Evolutionary conservation across 306 rosid genomes (phyloP).

Genomic region (Castanea sativa): DNA sequence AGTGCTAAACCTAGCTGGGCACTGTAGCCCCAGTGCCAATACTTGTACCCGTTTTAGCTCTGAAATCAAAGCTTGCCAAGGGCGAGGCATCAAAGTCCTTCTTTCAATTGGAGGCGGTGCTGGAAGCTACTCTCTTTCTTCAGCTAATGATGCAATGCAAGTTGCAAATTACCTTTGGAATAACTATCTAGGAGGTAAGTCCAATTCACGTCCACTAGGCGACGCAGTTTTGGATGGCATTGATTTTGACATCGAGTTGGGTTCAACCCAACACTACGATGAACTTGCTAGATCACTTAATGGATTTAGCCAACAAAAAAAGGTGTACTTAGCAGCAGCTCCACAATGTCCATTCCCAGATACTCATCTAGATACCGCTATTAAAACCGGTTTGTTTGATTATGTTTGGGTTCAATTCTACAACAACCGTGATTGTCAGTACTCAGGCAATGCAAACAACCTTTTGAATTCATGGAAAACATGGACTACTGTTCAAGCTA

Average conservation of each 20-base stretch:
- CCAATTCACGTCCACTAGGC: conserved; percentile 49
- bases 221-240: conserved; percentile 52
- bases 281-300: conserved; percentile 39
- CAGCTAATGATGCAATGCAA: conserved; percentile 41
- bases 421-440: conserved; percentile 59
- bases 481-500: conserved; percentile 44
- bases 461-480: conserved; percentile 52
- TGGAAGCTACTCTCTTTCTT: conserved; percentile 39
- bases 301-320: conserved; percentile 13
- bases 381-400: conserved; percentile 52
- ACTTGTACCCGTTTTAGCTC: conserved; percentile 29
- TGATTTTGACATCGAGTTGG: conserved; percentile 58
- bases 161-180: conserved; percentile 49
- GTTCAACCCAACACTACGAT: conserved; percentile 27
- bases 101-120: conserved; percentile 61
- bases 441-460: conserved; percentile 27
- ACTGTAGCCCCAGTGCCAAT: conserved; percentile 30
- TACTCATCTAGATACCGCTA: conserved; percentile 32
- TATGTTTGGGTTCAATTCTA: conserved; percentile 76
- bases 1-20: conserved; percentile 41
- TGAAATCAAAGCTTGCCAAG: conserved; percentile 45
- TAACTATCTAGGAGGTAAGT: conserved; percentile 53
- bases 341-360: conserved; percentile 67
- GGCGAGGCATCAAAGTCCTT: conserved; percentile 44
- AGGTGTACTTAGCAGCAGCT: conserved; percentile 45